Conservation (phyloP, 208 protist genomes). For the Tritrichomonas foetus region DNA sequence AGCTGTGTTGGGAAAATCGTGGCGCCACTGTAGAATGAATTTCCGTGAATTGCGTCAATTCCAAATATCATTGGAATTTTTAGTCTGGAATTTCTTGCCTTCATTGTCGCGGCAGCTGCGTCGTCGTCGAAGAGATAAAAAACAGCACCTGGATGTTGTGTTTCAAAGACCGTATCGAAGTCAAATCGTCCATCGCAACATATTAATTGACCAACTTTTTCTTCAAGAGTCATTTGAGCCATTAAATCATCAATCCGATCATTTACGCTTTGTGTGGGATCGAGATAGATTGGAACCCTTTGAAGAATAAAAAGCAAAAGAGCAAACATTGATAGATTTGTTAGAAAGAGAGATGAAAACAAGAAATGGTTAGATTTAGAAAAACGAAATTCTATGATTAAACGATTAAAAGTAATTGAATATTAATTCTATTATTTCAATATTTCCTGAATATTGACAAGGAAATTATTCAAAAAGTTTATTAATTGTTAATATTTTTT, state of each 20-base stretch:
- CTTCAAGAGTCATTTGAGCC: not conserved
- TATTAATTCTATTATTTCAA: too few species aligned
- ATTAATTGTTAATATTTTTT: too few species aligned
- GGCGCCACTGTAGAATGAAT: constrained; percentile 47
- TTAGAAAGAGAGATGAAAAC: too few species aligned
- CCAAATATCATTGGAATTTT: constrained; percentile 56
- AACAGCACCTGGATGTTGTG: not conserved
- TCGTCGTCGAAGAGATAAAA: not conserved
- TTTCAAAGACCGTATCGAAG: not conserved
- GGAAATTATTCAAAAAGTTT: too few species aligned
- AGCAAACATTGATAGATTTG: too few species aligned
- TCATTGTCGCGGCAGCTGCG: not conserved
- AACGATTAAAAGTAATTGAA: too few species aligned
- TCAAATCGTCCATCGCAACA: not conserved
- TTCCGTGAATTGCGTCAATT: constrained; percentile 57
- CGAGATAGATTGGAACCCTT: not conserved
- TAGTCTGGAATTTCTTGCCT: not conserved
- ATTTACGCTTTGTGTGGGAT: not conserved
- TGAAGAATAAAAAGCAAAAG: too few species aligned
- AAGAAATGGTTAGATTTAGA: too few species aligned
- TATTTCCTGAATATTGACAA: too few species aligned
- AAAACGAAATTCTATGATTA: too few species aligned
- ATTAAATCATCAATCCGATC: not conserved
- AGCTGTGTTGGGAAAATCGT: constrained; percentile 62
- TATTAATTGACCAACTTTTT: not conserved